Conservation (phyloP, 768 basidiomycete genomes). For the Psilocybe azurescens region DNA sequence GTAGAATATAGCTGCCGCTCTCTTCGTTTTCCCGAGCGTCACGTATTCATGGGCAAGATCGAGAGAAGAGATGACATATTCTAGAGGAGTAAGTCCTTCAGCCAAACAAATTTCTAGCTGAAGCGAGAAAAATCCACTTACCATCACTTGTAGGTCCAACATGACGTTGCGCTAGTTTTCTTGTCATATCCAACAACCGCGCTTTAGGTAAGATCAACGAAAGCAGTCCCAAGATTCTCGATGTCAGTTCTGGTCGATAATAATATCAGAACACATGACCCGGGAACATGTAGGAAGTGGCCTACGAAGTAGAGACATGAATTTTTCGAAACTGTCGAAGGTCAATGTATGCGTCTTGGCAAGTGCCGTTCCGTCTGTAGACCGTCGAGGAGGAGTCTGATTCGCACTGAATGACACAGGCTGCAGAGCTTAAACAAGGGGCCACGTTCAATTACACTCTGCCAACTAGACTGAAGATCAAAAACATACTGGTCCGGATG, state of each 20-base stretch:
- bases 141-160: slow-evolving; percentile 50
- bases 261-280: neutral
- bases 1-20: slow-evolving; percentile 71
- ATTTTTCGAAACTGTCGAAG: slow-evolving; percentile 46
- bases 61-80: slow-evolving; percentile 65
- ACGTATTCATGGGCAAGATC: slow-evolving; percentile 83
- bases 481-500: slow-evolving; percentile 38
- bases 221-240: slow-evolving; percentile 71
- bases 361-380: slow-evolving; percentile 21
- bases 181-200: slow-evolving; percentile 66
- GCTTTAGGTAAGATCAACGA: slow-evolving; percentile 71
- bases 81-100: slow-evolving; percentile 35
- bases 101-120: neutral
- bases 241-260: slow-evolving; percentile 50
- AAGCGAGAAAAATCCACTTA: slow-evolving; percentile 28
- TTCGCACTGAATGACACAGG: slow-evolving; percentile 32
- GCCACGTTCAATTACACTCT: neutral
- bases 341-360: slow-evolving; percentile 19
- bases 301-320: slow-evolving; percentile 63
- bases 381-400: slow-evolving; percentile 31
- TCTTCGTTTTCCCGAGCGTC: slow-evolving; percentile 73
- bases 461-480: neutral
- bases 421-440: slow-evolving; percentile 29
- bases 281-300: slow-evolving; percentile 2
- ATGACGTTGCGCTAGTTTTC: slow-evolving; percentile 61